Base-by-base conservation (phyloP, 2,329 filamentous ascomycete species). In the Didymellaceae sp. region DNA sequence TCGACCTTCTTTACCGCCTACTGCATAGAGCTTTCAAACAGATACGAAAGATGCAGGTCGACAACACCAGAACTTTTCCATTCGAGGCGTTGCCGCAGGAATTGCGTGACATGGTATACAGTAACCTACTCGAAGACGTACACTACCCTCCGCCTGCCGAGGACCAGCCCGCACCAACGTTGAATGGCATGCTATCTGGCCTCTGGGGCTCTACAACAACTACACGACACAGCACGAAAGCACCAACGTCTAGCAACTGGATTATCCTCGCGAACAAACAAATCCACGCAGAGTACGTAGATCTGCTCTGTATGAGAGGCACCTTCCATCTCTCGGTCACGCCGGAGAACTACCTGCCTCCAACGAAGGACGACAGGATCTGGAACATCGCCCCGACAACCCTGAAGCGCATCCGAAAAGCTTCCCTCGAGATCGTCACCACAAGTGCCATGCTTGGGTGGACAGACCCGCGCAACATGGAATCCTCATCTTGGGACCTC, bases 381-480 rank as follows among this genome's bases (percentile, higher is more conserved):
- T 73, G 71, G 71, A 45, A 45, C n/a, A 63, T 73, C 22, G 11
- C 58, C 33, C 43, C 58, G 1, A n/a, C 53, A 20, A 56, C 58
- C 13, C 41, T 72, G 28, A 39, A 58, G 20, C 31, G 55, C 9
- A 43, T 74, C 8, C 62, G 61, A 35, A 60, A 61, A 39, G 67
- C 62, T 33, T 59, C 65, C 9, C 57, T 74, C 22, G 60, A 61
- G 11, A 63, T 74, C 52, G 48, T 66, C 40, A 66, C 66, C 10
- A 73, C 71, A 1, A 68, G 67, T 14, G 49, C 48, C 6, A 73
- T 74, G 69, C 65, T 74, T 40, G 71, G 69, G 35, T 64, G 66
- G 35, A 47, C 59, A 0, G 69, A 74, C 45, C 72, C 72, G 1
- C 71, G 70, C 54, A 58, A 56, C 41, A 72, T 74, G 68, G 54